Evolutionary conservation across 257 asterid genomes (phyloP).

Genomic region (Eucommia ulmoides): DNA sequence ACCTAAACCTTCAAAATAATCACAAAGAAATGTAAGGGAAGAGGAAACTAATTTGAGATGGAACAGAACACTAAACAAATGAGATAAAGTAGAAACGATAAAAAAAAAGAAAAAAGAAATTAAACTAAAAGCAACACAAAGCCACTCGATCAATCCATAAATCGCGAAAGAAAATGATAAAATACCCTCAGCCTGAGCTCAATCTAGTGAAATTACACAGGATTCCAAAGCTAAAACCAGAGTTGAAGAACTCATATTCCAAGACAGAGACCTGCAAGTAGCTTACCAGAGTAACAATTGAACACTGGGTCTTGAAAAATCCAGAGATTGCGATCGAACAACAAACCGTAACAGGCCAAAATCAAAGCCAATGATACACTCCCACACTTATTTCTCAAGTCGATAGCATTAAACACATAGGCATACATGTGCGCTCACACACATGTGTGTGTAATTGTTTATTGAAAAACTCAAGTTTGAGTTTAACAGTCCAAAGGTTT

Average conservation of each 20-base stretch:
- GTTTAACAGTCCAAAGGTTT: no score
- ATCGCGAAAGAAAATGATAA: conserved; percentile 7
- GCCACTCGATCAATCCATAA: conserved; percentile 29
- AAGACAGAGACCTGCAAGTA: not conserved
- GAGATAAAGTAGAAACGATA: not conserved
- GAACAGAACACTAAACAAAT: no score
- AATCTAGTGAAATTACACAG: conserved; percentile 10
- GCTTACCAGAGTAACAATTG: not conserved
- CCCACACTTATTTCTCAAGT: not conserved
- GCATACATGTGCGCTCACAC: not conserved
- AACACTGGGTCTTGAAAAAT: not conserved
- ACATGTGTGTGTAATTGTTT: not conserved
- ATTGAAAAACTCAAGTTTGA: no score
- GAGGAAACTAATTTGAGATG: not conserved
- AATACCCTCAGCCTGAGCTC: conserved; percentile 20
- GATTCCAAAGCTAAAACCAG: conserved; percentile 7
- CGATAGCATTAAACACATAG: not conserved
- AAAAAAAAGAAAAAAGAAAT: not conserved
- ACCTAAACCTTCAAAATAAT: not conserved
- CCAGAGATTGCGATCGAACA: not conserved
- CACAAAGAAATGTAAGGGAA: not conserved
- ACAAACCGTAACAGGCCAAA: not conserved
- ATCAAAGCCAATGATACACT: not conserved
- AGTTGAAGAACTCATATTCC: not conserved
- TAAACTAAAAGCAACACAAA: not conserved